Evolutionary conservation across 108 stramenopile genomes (phyloP).

Genomic region (Discostella stelligeroides): DNA sequence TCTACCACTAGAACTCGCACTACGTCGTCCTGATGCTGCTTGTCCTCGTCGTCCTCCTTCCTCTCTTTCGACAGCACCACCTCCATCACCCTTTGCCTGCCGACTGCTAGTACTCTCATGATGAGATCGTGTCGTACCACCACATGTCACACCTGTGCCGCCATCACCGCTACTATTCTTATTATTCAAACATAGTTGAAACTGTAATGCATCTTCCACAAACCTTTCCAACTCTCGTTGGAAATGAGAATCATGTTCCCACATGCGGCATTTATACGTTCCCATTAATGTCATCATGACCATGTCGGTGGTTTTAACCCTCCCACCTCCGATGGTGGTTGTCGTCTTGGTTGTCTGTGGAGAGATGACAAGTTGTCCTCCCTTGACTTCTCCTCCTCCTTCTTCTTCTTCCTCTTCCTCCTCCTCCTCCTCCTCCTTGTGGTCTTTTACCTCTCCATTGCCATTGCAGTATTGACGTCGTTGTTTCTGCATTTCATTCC

Average conservation of each 20-base stretch:
- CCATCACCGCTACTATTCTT: not conserved
- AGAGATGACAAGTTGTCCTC: conserved; percentile 26
- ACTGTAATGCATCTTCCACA: conserved; percentile 37
- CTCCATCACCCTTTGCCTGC: too few relatives aligned
- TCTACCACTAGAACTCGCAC: too few relatives aligned
- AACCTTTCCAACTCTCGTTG: conserved; percentile 32
- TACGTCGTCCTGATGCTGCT: too few relatives aligned
- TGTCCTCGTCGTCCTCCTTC: too few relatives aligned
- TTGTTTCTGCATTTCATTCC: conserved; percentile 29
- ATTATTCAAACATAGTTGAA: conserved; percentile 33
- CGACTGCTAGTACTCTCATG: too few relatives aligned
- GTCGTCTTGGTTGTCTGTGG: conserved; percentile 8
- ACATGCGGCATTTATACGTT: conserved; percentile 16
- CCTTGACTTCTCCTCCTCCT: not conserved
- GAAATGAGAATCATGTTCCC: conserved; percentile 31
- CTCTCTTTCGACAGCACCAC: too few relatives aligned
- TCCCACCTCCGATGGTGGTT: not conserved
- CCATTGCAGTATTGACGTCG: too few relatives aligned
- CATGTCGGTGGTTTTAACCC: not conserved
- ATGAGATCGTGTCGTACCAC: too few relatives aligned
- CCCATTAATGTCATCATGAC: conserved; percentile 45
- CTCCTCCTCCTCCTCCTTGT: not conserved
- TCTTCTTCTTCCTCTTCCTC: not conserved
- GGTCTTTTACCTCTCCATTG: too few relatives aligned
- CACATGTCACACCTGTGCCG: too few relatives aligned